Percentiles rank a stretch among this genome's conserved stretches.
Evolutionary conservation across 192 early-diverging fungal species (phyloP).

Genomic region (Diversispora epigaea): DNA sequence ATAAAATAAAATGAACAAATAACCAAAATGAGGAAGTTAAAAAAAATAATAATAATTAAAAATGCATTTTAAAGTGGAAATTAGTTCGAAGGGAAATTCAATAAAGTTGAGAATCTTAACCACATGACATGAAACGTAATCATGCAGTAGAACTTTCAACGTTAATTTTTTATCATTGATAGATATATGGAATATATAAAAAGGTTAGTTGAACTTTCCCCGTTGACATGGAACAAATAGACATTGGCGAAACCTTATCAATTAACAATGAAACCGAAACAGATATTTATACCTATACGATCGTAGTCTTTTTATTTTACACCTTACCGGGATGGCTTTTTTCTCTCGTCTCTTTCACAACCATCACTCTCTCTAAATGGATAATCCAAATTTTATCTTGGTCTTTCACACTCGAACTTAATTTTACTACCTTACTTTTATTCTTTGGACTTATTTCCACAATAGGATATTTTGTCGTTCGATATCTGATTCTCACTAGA

Average conservation of each 20-base stretch:
- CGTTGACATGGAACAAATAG: too few species aligned
- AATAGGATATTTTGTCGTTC: conserved; percentile 57
- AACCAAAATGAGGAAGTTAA: too few species aligned
- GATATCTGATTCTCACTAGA: conserved; percentile 68
- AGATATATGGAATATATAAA: too few species aligned
- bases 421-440: conserved; percentile 53
- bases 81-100: too few species aligned
- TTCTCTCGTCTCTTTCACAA: conserved; percentile 46
- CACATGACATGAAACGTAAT: too few species aligned
- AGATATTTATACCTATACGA: conserved; percentile 6
- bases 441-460: conserved; percentile 31
- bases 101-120: too few species aligned
- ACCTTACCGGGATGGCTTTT: conserved; percentile 39
- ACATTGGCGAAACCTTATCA: not conserved
- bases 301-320: conserved; percentile 14
- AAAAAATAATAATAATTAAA: too few species aligned
- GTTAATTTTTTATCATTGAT: too few species aligned
- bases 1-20: too few species aligned
- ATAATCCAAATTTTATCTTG: conserved; percentile 57
- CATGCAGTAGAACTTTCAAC: too few species aligned
- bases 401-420: conserved; percentile 63
- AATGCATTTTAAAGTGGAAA: too few species aligned
- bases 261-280: not conserved
- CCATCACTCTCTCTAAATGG: conserved; percentile 53
- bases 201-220: too few species aligned